Evolutionary conservation across 2,329 filamentous ascomycete genomes (phyloP).

Genomic region (Didymella exigua): DNA sequence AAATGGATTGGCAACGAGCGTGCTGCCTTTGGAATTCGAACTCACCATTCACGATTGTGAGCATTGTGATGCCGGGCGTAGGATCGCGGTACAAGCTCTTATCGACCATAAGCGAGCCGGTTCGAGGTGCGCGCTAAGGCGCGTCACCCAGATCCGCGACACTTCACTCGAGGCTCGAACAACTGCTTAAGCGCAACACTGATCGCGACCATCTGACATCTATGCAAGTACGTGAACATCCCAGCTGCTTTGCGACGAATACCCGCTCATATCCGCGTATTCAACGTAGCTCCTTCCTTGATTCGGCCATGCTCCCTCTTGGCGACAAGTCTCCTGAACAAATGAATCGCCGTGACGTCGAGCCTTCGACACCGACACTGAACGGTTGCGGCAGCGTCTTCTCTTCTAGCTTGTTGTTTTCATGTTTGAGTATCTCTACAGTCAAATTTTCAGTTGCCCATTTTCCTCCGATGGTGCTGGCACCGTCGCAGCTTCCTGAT

Average conservation of each 20-base stretch:
- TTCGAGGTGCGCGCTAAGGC: conserved; percentile 12
- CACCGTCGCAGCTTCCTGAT: conserved; percentile 4
- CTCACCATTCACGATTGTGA: background rate
- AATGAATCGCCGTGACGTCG: conserved; percentile 1
- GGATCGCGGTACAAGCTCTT: conserved; percentile 2
- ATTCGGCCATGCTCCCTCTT: conserved; percentile 10
- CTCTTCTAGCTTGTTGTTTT: conserved; percentile 6
- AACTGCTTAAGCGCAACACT: background rate
- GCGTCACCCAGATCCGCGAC: conserved; percentile 6
- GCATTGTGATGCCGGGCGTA: conserved; percentile 3
- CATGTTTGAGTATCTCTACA: background rate
- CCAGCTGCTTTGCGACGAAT: background rate
- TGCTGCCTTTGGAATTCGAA: background rate
- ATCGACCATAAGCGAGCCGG: conserved; percentile 13
- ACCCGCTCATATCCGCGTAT: background rate
- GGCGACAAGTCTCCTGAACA: conserved; percentile 10
- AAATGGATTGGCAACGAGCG: background rate
- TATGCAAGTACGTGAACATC: background rate
- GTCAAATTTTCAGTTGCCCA: background rate
- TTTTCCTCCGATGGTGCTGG: conserved; percentile 8
- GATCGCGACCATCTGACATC: background rate
- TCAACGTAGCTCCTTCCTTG: conserved; percentile 5
- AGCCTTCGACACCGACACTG: conserved; percentile 3
- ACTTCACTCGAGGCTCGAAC: conserved; percentile 1
- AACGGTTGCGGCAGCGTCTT: conserved; percentile 2